These are phyloP conservation scores for Tulasnella sp. DNA, from an alignment of 768 basidiomycete genomes.

Conservation along the genomic window DNA sequence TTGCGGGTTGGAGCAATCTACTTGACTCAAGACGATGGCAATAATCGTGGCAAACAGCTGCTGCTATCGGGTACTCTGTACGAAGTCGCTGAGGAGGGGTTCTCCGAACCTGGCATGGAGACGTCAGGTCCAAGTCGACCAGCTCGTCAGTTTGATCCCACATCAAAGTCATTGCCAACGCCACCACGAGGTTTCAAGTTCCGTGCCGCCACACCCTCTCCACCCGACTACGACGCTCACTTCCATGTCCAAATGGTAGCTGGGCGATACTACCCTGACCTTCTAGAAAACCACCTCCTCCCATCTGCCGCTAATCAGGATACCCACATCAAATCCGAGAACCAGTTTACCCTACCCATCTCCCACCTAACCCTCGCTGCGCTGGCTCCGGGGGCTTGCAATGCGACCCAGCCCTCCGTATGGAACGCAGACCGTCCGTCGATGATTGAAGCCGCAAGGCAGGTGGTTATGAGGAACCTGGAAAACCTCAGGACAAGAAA, in stretches of 20 bases:
- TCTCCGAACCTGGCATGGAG: conserved; percentile 32
- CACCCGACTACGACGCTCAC: conserved; percentile 41
- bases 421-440: too few relatives aligned
- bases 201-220: conserved; percentile 49
- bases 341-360: too few relatives aligned
- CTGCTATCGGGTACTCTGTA: conserved; percentile 63
- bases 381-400: too few relatives aligned
- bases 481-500: too few relatives aligned
- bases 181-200: conserved; percentile 60
- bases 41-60: not conserved
- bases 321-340: too few relatives aligned
- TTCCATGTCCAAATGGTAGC: conserved; percentile 58
- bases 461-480: too few relatives aligned
- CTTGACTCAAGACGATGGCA: conserved; percentile 38
- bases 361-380: too few relatives aligned
- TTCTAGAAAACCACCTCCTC: conserved; percentile 55
- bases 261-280: conserved; percentile 68
- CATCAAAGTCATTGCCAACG: conserved; percentile 33
- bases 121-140: not conserved
- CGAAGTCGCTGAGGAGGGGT: conserved; percentile 65
- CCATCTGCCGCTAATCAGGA: conserved; percentile 24
- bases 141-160: not conserved
- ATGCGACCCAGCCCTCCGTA: too few relatives aligned
- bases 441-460: too few relatives aligned
- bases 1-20: conserved; percentile 57